Base-by-base conservation (phyloP, 169 alveolate genomes). In the Plasmodium billcollinsi region DNA sequence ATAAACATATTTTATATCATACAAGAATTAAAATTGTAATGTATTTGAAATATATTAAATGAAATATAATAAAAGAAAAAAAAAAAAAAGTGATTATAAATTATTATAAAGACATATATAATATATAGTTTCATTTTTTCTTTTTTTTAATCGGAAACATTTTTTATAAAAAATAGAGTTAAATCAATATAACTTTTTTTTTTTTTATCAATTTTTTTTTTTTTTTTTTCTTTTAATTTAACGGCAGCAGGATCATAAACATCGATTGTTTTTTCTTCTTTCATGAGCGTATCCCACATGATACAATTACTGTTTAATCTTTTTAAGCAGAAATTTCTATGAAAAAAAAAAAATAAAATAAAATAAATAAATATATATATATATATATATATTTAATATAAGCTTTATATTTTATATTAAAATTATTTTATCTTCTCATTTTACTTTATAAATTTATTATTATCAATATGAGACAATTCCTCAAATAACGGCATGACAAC, bases 401-500 rank as follows among this genome's bases (percentile, higher is more conserved):
- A 33, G 7, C 45, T 33, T 33, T 33, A 33, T 33, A 33, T 33
- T 33, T 33, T 33, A 24, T 24, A 24, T 24, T 24, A 24, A 33
- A 4, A 33, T 33, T 33, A 33, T 33, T 33, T 33, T 33, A 33
- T 33, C 8, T 33, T 33, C 7, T 33, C 8, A 33, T 33, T n/a
- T 73, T 88, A 88, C 93, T 45, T 47, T 45, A 73, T 71, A 52
- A 88, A 78, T 67, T 75, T 59, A 43, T 59, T 66, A 50, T 72
- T 33, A 49, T 93, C 91, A 52, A 93, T 61, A 14, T 92, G 72
- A 9, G 89, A 62, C 14, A 95, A 67, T 21, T 96, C 97, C 73
- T 94, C 95, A 89, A 94, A 97, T 56, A 98, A 93, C 54, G 99
- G 99, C 78, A 95, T 85, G 67, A 97, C 97, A 49, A 98, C 98